These are phyloP conservation scores for Trichophyton benhamiae DNA, from an alignment of 2,329 filamentous ascomycete species.

Conservation along the genomic window DNA sequence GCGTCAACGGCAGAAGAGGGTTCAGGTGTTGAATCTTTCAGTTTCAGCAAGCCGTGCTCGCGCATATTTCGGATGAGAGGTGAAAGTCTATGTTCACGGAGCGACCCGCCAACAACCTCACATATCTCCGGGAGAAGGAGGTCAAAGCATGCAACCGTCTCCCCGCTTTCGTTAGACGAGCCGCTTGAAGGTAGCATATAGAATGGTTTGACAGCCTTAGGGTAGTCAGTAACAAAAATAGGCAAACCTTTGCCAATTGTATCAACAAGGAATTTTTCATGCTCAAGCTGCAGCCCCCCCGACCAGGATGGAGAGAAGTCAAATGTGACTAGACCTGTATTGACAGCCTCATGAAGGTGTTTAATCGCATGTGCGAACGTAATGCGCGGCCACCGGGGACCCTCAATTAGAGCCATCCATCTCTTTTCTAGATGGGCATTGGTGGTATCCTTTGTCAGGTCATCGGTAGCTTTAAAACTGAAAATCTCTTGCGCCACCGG, in stretches of 20 bases:
- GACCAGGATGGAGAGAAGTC: conserved; percentile 58
- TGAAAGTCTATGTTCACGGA: conserved; percentile 69
- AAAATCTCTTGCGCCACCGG: conserved; percentile 45
- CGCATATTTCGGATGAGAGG: conserved; percentile 60
- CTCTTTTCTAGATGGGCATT: conserved; percentile 46
- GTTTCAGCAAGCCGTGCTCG: conserved; percentile 47
- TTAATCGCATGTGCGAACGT: conserved; percentile 70
- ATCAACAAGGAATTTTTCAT: conserved; percentile 76
- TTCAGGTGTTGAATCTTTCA: conserved; percentile 11
- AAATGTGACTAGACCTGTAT: conserved; percentile 44
- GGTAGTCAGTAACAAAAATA: conserved; percentile 88
- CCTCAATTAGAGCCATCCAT: conserved; percentile 55
- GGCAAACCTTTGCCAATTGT: conserved; percentile 52
- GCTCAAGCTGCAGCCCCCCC: conserved; percentile 70
- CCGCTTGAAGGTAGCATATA: conserved; percentile 56
- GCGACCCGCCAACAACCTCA: conserved; percentile 76
- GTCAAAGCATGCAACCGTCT: conserved; percentile 81
- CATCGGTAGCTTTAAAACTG: conserved; percentile 31
- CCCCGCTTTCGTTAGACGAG: conserved; percentile 12
- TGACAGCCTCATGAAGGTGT: conserved; percentile 48
- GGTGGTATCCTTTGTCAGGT: conserved; percentile 30
- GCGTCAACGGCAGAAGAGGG: conserved; percentile 8
- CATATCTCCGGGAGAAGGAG: conserved; percentile 74
- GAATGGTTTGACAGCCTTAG: conserved; percentile 79
- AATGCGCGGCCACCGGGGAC: conserved; percentile 59